Conservation (phyloP, 2,329 filamentous ascomycete species). For the Sclerotinia minor region DNA sequence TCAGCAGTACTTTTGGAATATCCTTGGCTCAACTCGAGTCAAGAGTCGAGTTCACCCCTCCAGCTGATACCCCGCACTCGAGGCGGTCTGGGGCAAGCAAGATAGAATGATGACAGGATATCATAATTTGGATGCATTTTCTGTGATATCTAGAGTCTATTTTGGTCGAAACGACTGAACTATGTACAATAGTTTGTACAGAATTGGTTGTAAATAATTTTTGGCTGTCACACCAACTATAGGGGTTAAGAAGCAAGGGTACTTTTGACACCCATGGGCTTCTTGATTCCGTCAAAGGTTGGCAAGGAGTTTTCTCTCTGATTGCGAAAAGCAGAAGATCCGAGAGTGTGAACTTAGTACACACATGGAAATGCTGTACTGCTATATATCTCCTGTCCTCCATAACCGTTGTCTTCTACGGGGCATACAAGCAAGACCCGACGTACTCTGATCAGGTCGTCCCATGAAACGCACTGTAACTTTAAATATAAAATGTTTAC, state of each 20-base stretch:
- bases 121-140: neutral
- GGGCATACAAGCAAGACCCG: neutral
- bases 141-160: neutral
- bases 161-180: neutral
- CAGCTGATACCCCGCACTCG: conserved; percentile 15
- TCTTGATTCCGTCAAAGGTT: neutral
- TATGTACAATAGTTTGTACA: conserved; percentile 8
- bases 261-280: neutral
- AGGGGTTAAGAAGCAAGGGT: neutral
- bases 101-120: neutral
- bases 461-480: too few species aligned
- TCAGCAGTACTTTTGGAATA: neutral
- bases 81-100: conserved; percentile 8
- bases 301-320: neutral
- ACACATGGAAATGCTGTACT: neutral
- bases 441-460: neutral
- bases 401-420: neutral
- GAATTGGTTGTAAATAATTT: neutral
- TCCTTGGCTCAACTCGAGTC: neutral
- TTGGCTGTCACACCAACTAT: neutral
- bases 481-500: neutral
- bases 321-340: neutral
- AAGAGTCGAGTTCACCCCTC: conserved; percentile 18
- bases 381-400: neutral
- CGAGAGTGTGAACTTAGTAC: neutral